Base-by-base conservation (phyloP, 257 asterid genomes). In the Fraxinus quadrangulata region DNA sequence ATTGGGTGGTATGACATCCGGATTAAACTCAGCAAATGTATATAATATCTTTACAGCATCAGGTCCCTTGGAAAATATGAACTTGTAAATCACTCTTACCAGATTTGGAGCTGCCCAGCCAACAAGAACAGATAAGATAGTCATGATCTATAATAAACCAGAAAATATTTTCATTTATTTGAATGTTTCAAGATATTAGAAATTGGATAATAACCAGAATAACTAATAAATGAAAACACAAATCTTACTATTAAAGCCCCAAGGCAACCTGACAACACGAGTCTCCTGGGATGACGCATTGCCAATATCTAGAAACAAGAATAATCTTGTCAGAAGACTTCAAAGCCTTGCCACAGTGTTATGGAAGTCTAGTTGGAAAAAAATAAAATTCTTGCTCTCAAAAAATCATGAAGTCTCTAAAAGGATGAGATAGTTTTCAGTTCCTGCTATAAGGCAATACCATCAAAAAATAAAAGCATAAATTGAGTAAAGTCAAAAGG, bases 51-150 rank as follows among this genome's bases (percentile, higher is more conserved):
- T 24, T 59, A 61, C 26, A 79, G 82, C 73, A 80, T 56, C 47
- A 78, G 30, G 31, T 28, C 45, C 21, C 47, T 33, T 4, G 19
- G 26, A 73, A 74, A 75, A 11, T 16, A 67, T 40, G 17, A 63
- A 51, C 63, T 42, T 59, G 24, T 66, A 72, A 73, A 80, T 59
- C 28, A 79, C 83, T 12, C 79, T 70, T 78, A 93, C 98, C 89
- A 95, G 85, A 80, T 88, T 95, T 54, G 99, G 99, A 73, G 99
- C 98, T 75, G 98, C 98, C 99, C 99, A 95, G 67, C 99, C 99
- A 79, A 95, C 99, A 71, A 91, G 89, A 31, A 77, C 97, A 77
- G 99, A 95, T 81, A 95, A 88, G 76, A 95, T 90, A 31, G 99
- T 95, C 99, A 95, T 95, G 34, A 95, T 96, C 99, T 95, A 73